These are phyloP conservation scores for Arthrobotrys megalospora DNA, from an alignment of 2,329 filamentous ascomycete genomes.

Conservation along the genomic window DNA sequence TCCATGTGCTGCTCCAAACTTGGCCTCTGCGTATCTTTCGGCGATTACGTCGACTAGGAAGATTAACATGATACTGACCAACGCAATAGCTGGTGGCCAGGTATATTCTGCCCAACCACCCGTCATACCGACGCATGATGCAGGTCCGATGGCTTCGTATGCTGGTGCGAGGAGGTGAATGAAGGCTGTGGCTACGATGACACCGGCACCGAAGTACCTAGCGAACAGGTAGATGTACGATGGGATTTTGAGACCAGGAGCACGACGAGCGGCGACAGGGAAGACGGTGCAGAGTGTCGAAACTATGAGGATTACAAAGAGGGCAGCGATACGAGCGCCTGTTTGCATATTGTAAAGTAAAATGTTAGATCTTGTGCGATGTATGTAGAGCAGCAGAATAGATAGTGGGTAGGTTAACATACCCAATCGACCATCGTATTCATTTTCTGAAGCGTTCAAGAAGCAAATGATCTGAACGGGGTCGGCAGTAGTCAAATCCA, in stretches of 20 bases:
- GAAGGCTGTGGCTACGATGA: conserved; percentile 80
- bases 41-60: conserved; percentile 72
- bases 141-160: conserved; percentile 69
- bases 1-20: conserved; percentile 68
- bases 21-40: conserved; percentile 71
- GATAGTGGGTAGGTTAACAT: background rate
- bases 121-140: conserved; percentile 69
- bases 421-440: conserved; percentile 71
- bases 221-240: conserved; percentile 76
- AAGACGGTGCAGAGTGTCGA: conserved; percentile 67
- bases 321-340: conserved; percentile 50
- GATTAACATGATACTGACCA: conserved; percentile 70
- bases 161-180: conserved; percentile 82
- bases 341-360: background rate
- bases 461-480: conserved; percentile 71
- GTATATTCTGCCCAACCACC: conserved; percentile 71
- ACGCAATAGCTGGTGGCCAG: conserved; percentile 72
- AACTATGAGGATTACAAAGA: conserved; percentile 46
- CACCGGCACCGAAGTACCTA: conserved; percentile 81
- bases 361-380: conserved; percentile 17
- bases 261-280: conserved; percentile 76
- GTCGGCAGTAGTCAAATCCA: conserved; percentile 69
- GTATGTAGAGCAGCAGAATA: background rate
- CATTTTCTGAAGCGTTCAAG: conserved; percentile 69
- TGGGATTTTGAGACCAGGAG: conserved; percentile 74